Conservation (phyloP, 1,284 basidiomycete species). For the Coniferiporia sulphurascens region DNA sequence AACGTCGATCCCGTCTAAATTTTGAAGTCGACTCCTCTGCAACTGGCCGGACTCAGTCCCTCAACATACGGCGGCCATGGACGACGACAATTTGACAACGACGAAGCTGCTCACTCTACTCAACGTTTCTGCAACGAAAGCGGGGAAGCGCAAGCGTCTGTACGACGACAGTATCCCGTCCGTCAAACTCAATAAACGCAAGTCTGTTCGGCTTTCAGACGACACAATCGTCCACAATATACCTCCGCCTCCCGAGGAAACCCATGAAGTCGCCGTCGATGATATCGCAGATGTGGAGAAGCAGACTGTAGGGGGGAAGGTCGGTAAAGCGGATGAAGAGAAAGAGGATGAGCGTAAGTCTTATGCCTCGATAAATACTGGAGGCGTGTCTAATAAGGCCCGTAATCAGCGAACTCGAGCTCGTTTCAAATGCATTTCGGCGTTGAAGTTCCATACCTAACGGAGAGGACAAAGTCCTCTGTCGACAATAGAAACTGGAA, state of each 20-base stretch:
- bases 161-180: slow-evolving; percentile 35
- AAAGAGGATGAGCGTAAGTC: slow-evolving; percentile 11
- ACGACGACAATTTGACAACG: slow-evolving; percentile 55
- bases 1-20: slow-evolving; percentile 6
- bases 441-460: slow-evolving; percentile 40
- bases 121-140: slow-evolving; percentile 83
- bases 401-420: slow-evolving; percentile 30
- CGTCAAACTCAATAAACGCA: slow-evolving; percentile 65
- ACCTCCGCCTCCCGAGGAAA: slow-evolving; percentile 20
- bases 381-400: slow-evolving; percentile 24
- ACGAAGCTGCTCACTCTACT: slow-evolving; percentile 87
- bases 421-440: slow-evolving; percentile 68
- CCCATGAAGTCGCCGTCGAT: slow-evolving; percentile 15
- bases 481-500: slow-evolving; percentile 52
- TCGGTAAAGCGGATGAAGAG: slow-evolving; percentile 18
- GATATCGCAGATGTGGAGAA: neutral
- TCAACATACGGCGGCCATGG: slow-evolving; percentile 27
- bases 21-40: neutral
- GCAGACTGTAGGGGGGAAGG: neutral
- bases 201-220: slow-evolving; percentile 32
- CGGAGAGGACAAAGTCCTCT: slow-evolving; percentile 41
- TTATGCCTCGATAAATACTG: slow-evolving; percentile 23
- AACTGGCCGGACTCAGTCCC: neutral
- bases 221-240: slow-evolving; percentile 6
- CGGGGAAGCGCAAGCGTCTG: slow-evolving; percentile 52